Percentiles rank a stretch among this genome's conserved stretches.
phyloP scores from a whole-genome alignment of 495 filamentous ascomycete species.

The Annulohypoxylon moriforme region DNA sequence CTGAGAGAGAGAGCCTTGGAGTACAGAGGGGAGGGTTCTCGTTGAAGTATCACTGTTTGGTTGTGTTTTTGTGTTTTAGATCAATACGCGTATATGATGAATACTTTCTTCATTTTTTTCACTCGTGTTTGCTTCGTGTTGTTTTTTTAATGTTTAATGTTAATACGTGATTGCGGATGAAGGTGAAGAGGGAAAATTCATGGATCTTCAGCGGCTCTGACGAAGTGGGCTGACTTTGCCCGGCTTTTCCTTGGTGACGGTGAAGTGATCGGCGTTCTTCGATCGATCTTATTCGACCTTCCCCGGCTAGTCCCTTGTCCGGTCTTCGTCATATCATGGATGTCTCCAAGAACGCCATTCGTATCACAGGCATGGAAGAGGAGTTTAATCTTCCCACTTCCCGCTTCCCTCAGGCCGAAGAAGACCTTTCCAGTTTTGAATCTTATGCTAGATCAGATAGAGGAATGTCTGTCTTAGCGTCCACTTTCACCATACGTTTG shows the following conservation, averaged over 20 bases:
- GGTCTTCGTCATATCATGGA: not conserved
- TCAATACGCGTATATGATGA: constrained; percentile 50
- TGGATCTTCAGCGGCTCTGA: not conserved
- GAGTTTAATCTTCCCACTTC: not conserved
- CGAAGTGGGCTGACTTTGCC: constrained; percentile 1
- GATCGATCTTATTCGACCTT: constrained; percentile 3
- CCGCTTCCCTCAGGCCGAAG: not conserved
- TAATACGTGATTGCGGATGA: constrained; percentile 2
- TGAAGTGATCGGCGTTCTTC: not conserved
- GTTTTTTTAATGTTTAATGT: not conserved
- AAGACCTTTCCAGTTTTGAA: not conserved
- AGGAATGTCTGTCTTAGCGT: not conserved
- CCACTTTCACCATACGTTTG: not conserved
- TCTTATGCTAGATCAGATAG: not conserved
- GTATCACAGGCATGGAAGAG: not conserved
- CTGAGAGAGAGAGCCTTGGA: constrained; percentile 29
- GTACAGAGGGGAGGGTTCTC: constrained; percentile 26
- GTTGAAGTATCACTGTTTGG: constrained; percentile 22
- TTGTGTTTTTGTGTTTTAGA: constrained; percentile 25
- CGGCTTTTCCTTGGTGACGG: not conserved
- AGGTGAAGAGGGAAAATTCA: not conserved
- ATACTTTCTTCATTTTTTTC: constrained; percentile 32
- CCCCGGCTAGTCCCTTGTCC: not conserved
- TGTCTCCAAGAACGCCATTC: not conserved
- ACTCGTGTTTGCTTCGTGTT: no score